These are phyloP conservation scores for Boletus rex-veris DNA, from an alignment of 768 basidiomycete genomes.

Conservation along the genomic window DNA sequence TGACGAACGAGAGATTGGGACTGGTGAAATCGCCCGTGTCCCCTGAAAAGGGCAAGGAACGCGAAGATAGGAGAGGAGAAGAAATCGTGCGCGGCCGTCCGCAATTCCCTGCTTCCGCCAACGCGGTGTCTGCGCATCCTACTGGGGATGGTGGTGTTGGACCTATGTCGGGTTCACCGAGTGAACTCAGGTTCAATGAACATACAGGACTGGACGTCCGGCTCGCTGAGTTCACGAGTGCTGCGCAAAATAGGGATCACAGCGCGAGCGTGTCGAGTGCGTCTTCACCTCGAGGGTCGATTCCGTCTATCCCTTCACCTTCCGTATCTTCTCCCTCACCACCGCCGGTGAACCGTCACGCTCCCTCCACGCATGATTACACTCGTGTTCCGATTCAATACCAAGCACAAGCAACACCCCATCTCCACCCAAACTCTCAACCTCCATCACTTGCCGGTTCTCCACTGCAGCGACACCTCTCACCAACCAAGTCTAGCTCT, in stretches of 20 bases:
- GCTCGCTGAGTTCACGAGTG: conserved; percentile 33
- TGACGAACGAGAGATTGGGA: conserved; percentile 71
- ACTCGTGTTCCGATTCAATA: conserved; percentile 1
- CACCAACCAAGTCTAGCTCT: conserved; percentile 56
- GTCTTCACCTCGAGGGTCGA: conserved; percentile 73
- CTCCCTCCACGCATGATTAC: conserved; percentile 24
- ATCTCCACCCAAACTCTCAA: conserved; percentile 15
- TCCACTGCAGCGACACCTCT: conserved; percentile 49
- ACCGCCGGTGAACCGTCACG: conserved; percentile 27
- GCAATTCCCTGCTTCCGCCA: conserved; percentile 17
- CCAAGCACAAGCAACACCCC: conserved; percentile 4
- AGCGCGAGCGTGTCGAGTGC: conserved; percentile 75
- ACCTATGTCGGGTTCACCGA: conserved; percentile 30
- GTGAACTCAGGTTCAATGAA: conserved; percentile 20
- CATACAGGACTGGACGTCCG: conserved; percentile 29
- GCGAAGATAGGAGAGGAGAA: conserved; percentile 14
- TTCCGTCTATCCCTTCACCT: conserved; percentile 78
- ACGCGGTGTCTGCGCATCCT: conserved; percentile 2
- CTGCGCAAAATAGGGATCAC: conserved; percentile 45
- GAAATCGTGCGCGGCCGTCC: conserved; percentile 45
- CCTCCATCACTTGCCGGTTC: conserved; percentile 16
- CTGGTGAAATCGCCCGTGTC: conserved; percentile 46
- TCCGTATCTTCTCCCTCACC: conserved; percentile 49
- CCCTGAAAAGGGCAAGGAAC: conserved; percentile 37
- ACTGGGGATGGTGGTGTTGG: neutral